Evolutionary conservation across 2,329 filamentous ascomycete genomes (phyloP), one percentile per base, ranked within the genome.

Genomic region (Fusarium haematococcum): DNA sequence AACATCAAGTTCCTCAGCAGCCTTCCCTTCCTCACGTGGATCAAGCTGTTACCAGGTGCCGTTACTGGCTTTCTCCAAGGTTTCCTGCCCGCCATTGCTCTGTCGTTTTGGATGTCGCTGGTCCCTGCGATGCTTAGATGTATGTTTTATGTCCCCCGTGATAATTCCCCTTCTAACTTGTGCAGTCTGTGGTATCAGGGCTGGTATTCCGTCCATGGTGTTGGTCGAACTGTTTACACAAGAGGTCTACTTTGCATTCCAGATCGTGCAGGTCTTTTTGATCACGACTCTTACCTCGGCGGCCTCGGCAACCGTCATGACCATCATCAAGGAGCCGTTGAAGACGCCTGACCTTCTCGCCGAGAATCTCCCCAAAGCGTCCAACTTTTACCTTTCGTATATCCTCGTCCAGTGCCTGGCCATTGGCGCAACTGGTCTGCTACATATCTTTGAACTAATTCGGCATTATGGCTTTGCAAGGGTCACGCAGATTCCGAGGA

Each of bases 371-470:
- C 97, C 97, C 20, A 92, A 90, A 65, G 92, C 95, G 0, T 95
- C 95, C 70, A 98, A 97, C 84, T 97, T 98, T 80, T 99, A 98
- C 83, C 92, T 98, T 23, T 94, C 84, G 0, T 99, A 98, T 84
- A 97, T 99, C 75, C 91, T 98, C 35, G 90, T 99, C 4, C 97
- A 98, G 83, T 97, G 96, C 37, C 83, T 98, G 67, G 92, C 92
- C 2, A 91, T 96, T 70, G 93, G 95, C 5, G 89, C 94, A 0
- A 90, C 92, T 56, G 89, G 93, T 1, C 83, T 98, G 6, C 87
- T 97, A 3, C 94, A 97, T 76, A 81, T 88, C 0, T 84, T 86
- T 16, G 94, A 95, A 18, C 88, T 98, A 0, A 73, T 85, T 8
- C 80, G 84, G 2, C 85, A 86, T 14, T 79, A 81, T 60, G 83